Base-by-base conservation (phyloP, 2,329 filamentous ascomycete species). In the Fusarium tricinctum region DNA sequence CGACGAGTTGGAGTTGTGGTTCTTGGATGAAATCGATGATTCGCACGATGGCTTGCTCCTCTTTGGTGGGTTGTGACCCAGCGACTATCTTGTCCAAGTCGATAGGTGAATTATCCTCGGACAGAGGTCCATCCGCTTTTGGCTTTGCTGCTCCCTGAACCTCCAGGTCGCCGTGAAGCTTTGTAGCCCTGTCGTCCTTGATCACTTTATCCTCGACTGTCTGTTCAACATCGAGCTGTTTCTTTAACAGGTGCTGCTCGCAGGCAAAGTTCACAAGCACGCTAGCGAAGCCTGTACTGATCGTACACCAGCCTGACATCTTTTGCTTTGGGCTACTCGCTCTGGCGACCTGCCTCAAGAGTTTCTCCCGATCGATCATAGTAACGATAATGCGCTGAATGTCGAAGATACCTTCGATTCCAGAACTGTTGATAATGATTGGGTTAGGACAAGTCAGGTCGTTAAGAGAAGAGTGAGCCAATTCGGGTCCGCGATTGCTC, bases 201-300 rank as follows among this genome's bases (percentile, higher is more conserved):
- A 57, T 22, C 3, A 52, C 28, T 12, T n/a, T 57, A 6, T 57
- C 54, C 9, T 57, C 38, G 8, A 57, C 54, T 1, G 54, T 28
- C 30, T 57, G 46, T 33, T 57, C 54, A 22, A 57, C 22, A 14
- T 57, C 28, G 8, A 57, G 30, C n/a, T 57, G 54, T 6, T 28
- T 43, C 22, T 35, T 57, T 4, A 57, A 13, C 1, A 57, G 22
- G 1, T 57, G 46, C n/a, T 57, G 54, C 10, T 57, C 46, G 5
- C 54, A 57, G 1, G 46, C 22, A 6, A 57, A 57, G 5, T 57
- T 57, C 35, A 57, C 54, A 15, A 52, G 38, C 14, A 57, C 54
- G 17, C 47, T 57, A 2, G 54, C 54, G 8, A 57, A 57, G 4
- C 54, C 54, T 3, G 54, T 57, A 14, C 54, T 57, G 12, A 57